Conservation (phyloP, 352 stramenopile species). For the Phytophthora podocarpi region DNA sequence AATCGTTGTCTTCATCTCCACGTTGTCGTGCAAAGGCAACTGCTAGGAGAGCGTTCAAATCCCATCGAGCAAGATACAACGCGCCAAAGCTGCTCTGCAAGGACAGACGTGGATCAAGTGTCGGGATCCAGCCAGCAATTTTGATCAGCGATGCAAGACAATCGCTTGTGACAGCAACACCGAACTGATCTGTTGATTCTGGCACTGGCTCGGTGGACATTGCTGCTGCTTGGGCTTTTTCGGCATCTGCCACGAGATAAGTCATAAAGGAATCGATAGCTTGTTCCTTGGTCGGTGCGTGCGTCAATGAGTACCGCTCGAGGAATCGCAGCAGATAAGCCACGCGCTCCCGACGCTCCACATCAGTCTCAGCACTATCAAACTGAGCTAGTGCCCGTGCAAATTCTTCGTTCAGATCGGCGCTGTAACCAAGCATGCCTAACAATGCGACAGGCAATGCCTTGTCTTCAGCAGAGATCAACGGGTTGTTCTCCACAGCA, state of each 20-base stretch:
- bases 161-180: too few species aligned
- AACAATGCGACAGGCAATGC: constrained; percentile 62
- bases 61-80: constrained; percentile 55
- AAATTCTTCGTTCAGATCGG: constrained; percentile 74
- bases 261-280: constrained; percentile 62
- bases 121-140: constrained; percentile 33
- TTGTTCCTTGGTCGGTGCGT: constrained; percentile 49
- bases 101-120: constrained; percentile 3
- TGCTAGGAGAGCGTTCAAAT: constrained; percentile 46
- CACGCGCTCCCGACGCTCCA: constrained; percentile 41
- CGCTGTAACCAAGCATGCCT: constrained; percentile 69
- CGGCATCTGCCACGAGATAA: constrained; percentile 39
- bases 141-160: constrained; percentile 46
- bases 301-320: constrained; percentile 60
- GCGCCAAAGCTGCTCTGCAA: constrained; percentile 45
- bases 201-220: constrained; percentile 7
- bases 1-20: constrained; percentile 45
- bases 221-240: constrained; percentile 20
- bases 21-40: constrained; percentile 45
- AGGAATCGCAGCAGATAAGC: constrained; percentile 72
- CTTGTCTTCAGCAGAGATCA: constrained; percentile 57
- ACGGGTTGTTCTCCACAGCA: constrained; percentile 64
- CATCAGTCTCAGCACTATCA: constrained; percentile 17
- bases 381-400: constrained; percentile 49
- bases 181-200: too few species aligned